Conservation (phyloP, 202 grass and related monocot genomes). For the Brachypodium distachyon region DNA sequence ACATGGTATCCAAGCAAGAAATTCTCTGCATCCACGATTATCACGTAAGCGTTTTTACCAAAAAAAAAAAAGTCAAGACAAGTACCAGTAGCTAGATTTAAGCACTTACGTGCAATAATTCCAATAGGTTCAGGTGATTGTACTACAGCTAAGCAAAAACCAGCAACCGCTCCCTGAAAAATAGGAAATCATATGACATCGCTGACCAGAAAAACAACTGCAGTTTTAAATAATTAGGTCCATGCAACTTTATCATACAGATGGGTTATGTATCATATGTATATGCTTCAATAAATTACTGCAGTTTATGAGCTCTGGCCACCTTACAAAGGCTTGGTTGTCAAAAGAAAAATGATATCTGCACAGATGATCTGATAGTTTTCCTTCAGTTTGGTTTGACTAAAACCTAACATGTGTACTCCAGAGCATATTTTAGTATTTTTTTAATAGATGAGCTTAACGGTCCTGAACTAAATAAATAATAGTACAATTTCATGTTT, state of each 20-base stretch:
- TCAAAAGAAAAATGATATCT: neutral
- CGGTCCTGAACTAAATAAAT: neutral
- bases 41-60: neutral
- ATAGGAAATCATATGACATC: neutral
- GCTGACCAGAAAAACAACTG: neutral
- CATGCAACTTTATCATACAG: neutral
- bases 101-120: slow-evolving; percentile 82
- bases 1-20: slow-evolving; percentile 82
- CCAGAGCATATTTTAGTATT: neutral
- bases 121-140: slow-evolving; percentile 58
- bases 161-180: slow-evolving; percentile 45
- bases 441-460: neutral
- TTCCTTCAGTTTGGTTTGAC: neutral
- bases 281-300: neutral
- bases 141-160: slow-evolving; percentile 70
- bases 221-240: neutral
- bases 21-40: slow-evolving; percentile 62
- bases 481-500: neutral
- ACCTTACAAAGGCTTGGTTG: neutral
- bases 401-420: neutral
- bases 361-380: neutral
- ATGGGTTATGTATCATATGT: neutral
- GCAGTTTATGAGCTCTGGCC: neutral
- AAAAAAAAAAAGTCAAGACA: neutral
- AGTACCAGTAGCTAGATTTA: neutral